Evolutionary conservation across 768 basidiomycete species (phyloP).

Genomic region (Tricholoma furcatifolium): DNA sequence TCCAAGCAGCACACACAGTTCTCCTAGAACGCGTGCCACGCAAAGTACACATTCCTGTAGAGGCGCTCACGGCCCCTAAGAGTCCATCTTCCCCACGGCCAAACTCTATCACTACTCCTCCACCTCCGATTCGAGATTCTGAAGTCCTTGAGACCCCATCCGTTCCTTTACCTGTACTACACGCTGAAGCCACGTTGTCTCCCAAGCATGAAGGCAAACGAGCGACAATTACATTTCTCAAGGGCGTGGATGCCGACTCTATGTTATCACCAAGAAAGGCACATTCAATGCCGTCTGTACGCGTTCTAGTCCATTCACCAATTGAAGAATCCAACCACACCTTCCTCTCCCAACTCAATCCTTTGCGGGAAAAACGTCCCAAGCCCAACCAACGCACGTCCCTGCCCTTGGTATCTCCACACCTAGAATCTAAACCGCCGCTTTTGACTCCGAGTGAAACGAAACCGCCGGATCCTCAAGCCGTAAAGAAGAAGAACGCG

Average conservation of each 20-base stretch:
- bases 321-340: conserved; percentile 12
- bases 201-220: conserved; percentile 10
- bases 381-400: conserved; percentile 27
- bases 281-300: conserved; percentile 6
- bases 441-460: not conserved
- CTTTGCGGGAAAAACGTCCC: conserved; percentile 24
- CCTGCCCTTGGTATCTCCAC: conserved; percentile 23
- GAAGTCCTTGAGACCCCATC: not conserved
- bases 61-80: not conserved
- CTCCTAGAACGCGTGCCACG: not conserved
- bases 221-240: conserved; percentile 8
- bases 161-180: not conserved
- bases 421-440: conserved; percentile 13
- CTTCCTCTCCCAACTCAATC: conserved; percentile 25
- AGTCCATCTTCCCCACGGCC: not conserved
- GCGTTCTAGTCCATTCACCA: conserved; percentile 11
- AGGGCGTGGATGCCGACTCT: not conserved
- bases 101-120: not conserved
- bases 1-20: not conserved
- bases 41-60: not conserved
- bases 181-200: not conserved
- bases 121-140: not conserved
- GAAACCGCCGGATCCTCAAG: conserved; percentile 1
- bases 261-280: not conserved
- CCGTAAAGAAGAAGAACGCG: conserved; percentile 16